Percentiles rank a stretch among this genome's conserved stretches.
Evolutionary conservation across 2,329 filamentous ascomycete genomes (phyloP).

Genomic region (Pseudogymnoascus sp.): DNA sequence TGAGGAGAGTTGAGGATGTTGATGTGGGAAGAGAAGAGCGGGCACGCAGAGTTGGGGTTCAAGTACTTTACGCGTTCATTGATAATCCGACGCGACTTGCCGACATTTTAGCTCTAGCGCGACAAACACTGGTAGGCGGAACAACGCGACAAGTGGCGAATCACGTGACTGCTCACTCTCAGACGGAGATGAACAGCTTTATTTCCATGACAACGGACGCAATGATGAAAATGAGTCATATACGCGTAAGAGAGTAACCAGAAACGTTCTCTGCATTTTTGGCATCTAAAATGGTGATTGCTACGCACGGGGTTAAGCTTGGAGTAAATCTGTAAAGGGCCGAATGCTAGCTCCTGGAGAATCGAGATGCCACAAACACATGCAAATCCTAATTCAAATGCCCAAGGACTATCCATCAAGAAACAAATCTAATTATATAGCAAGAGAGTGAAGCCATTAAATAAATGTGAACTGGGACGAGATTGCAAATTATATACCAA

Average conservation of each 20-base stretch:
- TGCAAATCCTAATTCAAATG: not conserved
- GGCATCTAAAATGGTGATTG: not conserved
- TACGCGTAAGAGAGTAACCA: not conserved
- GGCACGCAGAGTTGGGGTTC: conserved; percentile 4
- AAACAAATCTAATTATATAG: not conserved
- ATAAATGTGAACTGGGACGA: not conserved
- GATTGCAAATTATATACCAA: not conserved
- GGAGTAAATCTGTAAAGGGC: not conserved
- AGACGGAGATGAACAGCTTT: not conserved
- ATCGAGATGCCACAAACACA: not conserved
- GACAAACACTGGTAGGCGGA: conserved; percentile 6
- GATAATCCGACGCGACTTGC: conserved; percentile 9
- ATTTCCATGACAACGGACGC: not conserved
- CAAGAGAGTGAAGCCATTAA: not conserved
- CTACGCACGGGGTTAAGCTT: not conserved
- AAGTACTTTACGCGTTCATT: conserved; percentile 12
- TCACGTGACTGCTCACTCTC: not conserved
- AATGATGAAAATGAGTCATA: not conserved
- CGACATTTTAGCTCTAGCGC: conserved; percentile 6
- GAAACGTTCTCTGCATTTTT: not conserved
- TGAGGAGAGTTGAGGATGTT: conserved; percentile 8
- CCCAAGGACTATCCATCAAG: too few relatives aligned
- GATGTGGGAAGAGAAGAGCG: conserved; percentile 6
- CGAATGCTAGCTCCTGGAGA: not conserved
- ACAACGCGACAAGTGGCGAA: conserved; percentile 1